phyloP scores from a whole-genome alignment of 257 asterid species.

The Penstemon barbatus region DNA sequence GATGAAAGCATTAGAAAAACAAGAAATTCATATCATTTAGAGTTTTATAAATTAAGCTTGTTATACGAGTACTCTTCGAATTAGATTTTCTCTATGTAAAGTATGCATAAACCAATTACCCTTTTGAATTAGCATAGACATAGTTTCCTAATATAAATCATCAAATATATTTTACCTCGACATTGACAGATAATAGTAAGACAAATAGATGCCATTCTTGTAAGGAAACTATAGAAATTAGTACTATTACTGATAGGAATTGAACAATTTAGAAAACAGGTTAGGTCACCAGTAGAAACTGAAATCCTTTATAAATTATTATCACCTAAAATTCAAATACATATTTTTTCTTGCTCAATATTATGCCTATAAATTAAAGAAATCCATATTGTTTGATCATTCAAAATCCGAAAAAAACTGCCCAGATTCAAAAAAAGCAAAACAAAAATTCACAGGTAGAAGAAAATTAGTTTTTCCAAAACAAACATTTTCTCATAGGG shows the following conservation, averaged over 20 bases:
- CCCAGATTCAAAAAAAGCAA: neutral
- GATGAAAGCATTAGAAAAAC: slow-evolving; percentile 17
- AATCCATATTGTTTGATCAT: neutral
- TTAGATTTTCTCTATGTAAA: neutral
- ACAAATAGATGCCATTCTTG: neutral
- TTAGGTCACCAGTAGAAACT: no score
- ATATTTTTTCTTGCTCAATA: neutral
- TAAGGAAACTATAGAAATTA: no score
- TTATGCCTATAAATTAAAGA: neutral
- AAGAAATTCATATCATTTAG: neutral
- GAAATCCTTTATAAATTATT: no score
- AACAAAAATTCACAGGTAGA: slow-evolving; percentile 6
- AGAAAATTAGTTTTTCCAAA: neutral
- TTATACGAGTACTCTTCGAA: neutral
- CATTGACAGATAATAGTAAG: no score
- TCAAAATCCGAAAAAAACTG: neutral
- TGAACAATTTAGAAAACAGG: no score
- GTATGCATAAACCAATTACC: neutral
- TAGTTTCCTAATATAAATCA: neutral
- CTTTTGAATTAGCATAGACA: neutral
- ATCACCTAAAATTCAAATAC: no score
- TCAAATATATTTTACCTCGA: neutral
- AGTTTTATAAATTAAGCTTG: neutral
- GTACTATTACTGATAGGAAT: no score
- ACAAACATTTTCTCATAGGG: neutral